These are phyloP conservation scores for Curvularia lunata DNA, from an alignment of 2,329 filamentous ascomycete species.

Conservation along the genomic window DNA sequence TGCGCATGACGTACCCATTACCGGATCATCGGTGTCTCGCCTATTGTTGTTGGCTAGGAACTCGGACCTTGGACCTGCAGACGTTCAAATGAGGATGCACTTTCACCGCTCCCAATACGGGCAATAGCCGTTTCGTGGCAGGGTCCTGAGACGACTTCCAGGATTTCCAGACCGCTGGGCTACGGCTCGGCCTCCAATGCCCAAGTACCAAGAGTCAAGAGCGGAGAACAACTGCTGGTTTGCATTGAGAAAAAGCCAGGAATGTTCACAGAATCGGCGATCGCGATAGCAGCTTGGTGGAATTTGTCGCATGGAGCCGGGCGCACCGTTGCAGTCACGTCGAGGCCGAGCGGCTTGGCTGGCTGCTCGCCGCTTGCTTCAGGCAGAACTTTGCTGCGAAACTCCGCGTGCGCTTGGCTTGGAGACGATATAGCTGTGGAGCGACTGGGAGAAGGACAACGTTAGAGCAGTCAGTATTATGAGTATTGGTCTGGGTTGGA, in stretches of 20 bases:
- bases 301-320: constrained; percentile 1
- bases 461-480: neutral
- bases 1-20: constrained; percentile 5
- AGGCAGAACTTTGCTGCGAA: too few species aligned
- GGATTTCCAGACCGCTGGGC: neutral
- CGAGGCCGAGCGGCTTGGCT: neutral
- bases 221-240: neutral
- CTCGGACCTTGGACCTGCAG: neutral
- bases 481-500: too few species aligned
- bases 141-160: constrained; percentile 7
- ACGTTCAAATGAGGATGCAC: neutral
- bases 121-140: constrained; percentile 8
- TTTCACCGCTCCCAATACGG: neutral
- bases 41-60: neutral
- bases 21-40: neutral
- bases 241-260: constrained; percentile 7
- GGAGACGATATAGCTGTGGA: neutral
- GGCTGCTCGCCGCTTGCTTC: too few species aligned
- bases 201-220: constrained; percentile 1
- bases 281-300: neutral
- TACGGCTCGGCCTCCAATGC: neutral
- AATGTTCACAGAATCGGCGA: constrained; percentile 1
- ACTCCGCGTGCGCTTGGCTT: neutral
- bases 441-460: neutral
- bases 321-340: neutral